Evolutionary conservation across 225 moss, liverwort and hornwort genomes (phyloP), one percentile per base, ranked within the genome.

Genomic region (Polytrichum commune): DNA sequence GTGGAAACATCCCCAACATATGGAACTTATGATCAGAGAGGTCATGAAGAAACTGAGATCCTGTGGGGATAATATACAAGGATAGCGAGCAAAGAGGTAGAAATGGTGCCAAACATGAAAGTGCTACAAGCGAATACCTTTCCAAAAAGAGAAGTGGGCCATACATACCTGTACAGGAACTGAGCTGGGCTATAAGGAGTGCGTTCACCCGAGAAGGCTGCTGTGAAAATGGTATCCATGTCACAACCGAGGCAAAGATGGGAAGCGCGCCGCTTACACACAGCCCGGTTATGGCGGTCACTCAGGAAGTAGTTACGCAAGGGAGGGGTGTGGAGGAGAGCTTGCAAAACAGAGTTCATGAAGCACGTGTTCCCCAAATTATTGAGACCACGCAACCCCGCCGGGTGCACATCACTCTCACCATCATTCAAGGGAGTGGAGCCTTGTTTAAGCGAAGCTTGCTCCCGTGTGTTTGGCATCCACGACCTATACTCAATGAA

Each of bases 271-370:
- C 89, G 83, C 83, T 95, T 92, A 61, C 95, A 95, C 24, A 91
- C 72, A 35, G 77, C 82, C 68, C 90, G 83, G 54, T 95, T 95
- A 77, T 95, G 95, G 33, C 95, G 90, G 76, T 95, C 95, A 66
- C 95, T 95, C 58, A 95, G 79, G 32, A 95, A 95, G 58, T 95
- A 95, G 62, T 95, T 95, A 19, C 95, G 76, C 74, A 95, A 73
- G 4, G 95, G 95, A 19, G 95, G 95, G 32, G 95, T 95, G 29
- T 95, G 95, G 46, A 95, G 80, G 29, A 95, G 84, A 6, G 95
- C 95, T 80, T 95, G 95, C 78, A 95, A 74, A 69, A 95, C 95
- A 16, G 95, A 95, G 78, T 95, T 95, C 95, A 95, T 95, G 67
- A 95, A 95, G 70, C 95, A 95, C 5, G 95, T 95, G 71, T 95